Evolutionary conservation across 1,284 basidiomycete genomes (phyloP), one percentile per base, ranked within the genome.

Genomic region (Microbotryum silenes-acaulis): DNA sequence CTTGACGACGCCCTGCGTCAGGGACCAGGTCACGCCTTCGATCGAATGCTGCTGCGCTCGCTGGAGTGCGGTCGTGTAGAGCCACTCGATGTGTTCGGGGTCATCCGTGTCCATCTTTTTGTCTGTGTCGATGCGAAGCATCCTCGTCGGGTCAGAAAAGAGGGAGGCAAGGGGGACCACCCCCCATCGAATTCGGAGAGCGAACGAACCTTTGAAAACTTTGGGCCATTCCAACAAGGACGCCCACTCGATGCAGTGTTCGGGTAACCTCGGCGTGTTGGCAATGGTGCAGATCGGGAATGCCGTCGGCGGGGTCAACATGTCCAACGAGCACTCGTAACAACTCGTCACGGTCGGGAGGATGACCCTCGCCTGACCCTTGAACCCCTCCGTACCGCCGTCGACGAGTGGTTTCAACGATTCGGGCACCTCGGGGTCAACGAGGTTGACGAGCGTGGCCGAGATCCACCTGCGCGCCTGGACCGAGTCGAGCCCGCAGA

Each of bases 201-300:
- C 5, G 4, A 51, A 66, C 79, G 60, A 60, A 91, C 91, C 89
- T 75, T 87, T 88, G 71, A 89, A 86, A 1, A 91, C 84, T 44
- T 85, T 84, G 5, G 94, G 94, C 96, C 96, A 99, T 76, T 99
- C 93, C 44, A 99, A 80, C n/a, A 98, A 93, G 53, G 89, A 93
- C 0, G 96, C 96, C 94, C 96, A 99, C 77, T 98, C 96, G 73
- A 99, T 97, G 74, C 96, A 98, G 74, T 99, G 96, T 75, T 99
- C 96, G 4, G 96, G 96, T 37, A 98, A 80, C 61, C 96, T 87
- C 20, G 96, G 96, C 0, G 96, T 99, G 73, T 98, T 98, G 61
- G 96, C 96, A 67, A 99, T 97, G 2, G 96, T 99, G 75, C 96
- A 99, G 67, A 99, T 97, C 0, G 96, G 96, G 75, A 93, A 99